Evolutionary conservation across 2,329 filamentous ascomycete species (phyloP).

Genomic region (Pseudopyrenochaeta lycopersici): DNA sequence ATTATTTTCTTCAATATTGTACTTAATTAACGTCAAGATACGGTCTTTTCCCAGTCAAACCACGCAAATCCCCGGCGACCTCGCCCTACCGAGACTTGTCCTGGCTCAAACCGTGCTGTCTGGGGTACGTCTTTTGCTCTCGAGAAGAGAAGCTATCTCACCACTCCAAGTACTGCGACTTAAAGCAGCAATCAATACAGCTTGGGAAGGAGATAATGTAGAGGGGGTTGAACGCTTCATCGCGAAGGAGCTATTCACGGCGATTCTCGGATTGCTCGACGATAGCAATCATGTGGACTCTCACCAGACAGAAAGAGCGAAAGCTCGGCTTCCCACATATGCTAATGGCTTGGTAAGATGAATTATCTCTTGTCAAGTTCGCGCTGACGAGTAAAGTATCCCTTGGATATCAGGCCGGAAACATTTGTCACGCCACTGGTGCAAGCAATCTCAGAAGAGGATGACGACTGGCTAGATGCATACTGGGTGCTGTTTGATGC

Average conservation of each 20-base stretch:
- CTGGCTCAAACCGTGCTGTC: conserved; percentile 41
- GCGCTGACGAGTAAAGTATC: conserved; percentile 39
- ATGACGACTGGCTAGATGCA: conserved; percentile 36
- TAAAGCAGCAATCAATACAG: conserved; percentile 40
- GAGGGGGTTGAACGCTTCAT: conserved; percentile 44
- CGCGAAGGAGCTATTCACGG: conserved; percentile 41
- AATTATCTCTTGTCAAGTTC: neutral
- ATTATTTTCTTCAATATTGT: conserved; percentile 46
- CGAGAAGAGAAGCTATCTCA: conserved; percentile 37
- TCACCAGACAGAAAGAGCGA: conserved; percentile 27
- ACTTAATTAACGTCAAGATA: conserved; percentile 43
- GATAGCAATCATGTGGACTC: conserved; percentile 22
- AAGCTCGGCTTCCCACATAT: conserved; percentile 38
- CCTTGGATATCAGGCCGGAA: conserved; percentile 41
- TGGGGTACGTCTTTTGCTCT: conserved; percentile 44
- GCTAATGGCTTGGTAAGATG: conserved; percentile 39
- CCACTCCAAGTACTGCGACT: conserved; percentile 39
- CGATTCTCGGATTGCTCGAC: conserved; percentile 35
- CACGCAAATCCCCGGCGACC: conserved; percentile 33
- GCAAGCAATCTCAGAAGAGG: conserved; percentile 34
- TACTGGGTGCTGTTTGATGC: conserved; percentile 47
- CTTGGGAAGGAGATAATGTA: conserved; percentile 46
- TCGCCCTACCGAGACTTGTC: conserved; percentile 26
- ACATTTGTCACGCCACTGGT: conserved; percentile 31
- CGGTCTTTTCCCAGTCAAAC: conserved; percentile 39